Base-by-base conservation (phyloP, 202 grass and related monocot genomes). In the Carex sylvatica region DNA sequence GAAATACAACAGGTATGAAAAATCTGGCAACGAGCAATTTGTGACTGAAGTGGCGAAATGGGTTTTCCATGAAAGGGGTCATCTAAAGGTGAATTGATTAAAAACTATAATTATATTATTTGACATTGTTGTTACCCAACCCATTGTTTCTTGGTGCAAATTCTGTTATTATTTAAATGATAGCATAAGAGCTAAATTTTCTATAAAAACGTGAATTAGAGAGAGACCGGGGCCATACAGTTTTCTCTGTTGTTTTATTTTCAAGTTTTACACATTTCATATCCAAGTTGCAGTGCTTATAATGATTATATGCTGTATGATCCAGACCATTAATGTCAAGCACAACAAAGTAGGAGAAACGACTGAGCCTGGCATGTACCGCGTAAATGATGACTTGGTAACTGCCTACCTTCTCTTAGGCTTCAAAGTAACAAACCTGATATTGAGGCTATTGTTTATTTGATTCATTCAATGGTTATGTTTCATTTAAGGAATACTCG, bases 361-460 rank as follows among this genome's bases (percentile, higher is more conserved):
- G 70, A 85, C 86, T 84, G 96, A 99, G 71, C 89, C 96, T 82
- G 85, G 89, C 86, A 93, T 99, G 83, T 99, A 99, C 71, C 91
- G 93, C 20, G 89, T 99, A 61, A 99, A 96, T 88, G 96, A 99
- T 93, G 93, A 96, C 71, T 88, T 99, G 96, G 95, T 98, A 95
- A 91, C 33, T 82, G 1, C 66, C 83, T 86, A 2, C 62, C 83
- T 86, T 85, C 24, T 63, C 86, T 64, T 85, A 46, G 74, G 82
- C 16, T 70, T 15, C 51, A 23, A 55, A 56, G 46, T 55, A 46
- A 56, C 6, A 42, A 78, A 6, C n/a, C 26, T 12, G 31, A 58
- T 22, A 79, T 66, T 22, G 54, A 51, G 60, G 6, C 47, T 85
- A 68, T 69, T 2, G 51, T 68, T 85, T 56, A 46, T 58, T 79